Evolutionary conservation across 306 rosid species (phyloP).

Genomic region (Medicago truncatula): DNA sequence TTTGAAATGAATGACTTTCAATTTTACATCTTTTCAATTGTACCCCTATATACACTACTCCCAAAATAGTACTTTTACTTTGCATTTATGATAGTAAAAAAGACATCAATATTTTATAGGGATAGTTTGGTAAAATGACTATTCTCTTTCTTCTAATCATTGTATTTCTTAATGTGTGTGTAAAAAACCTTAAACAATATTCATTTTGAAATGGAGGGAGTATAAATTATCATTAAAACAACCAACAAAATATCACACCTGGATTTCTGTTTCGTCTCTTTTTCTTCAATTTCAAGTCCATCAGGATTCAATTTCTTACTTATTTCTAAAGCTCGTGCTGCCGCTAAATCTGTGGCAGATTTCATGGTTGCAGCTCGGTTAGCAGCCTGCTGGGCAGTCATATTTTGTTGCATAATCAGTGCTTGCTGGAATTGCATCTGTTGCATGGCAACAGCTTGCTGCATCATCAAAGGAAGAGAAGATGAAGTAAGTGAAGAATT

Average conservation of each 20-base stretch:
- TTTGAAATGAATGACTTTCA: too few relatives aligned
- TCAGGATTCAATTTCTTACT: conserved; percentile 86
- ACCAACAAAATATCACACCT: conserved; percentile 58
- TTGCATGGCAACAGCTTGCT: conserved; percentile 99
- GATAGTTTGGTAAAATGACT: too few relatives aligned
- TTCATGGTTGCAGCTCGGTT: conserved; percentile 95
- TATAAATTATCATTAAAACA: conserved; percentile 7
- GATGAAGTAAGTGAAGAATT: conserved; percentile 78
- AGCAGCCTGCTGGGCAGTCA: conserved; percentile 97
- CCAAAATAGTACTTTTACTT: too few relatives aligned
- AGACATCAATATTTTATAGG: too few relatives aligned
- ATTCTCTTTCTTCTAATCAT: too few relatives aligned
- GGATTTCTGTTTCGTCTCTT: conserved; percentile 68
- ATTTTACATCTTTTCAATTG: too few relatives aligned
- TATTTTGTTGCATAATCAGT: conserved; percentile 88
- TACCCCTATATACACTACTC: too few relatives aligned
- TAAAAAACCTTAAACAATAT: too few relatives aligned
- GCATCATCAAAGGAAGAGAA: conserved; percentile 97
- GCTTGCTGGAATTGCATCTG: conserved; percentile 99
- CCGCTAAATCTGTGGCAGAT: conserved; percentile 95
- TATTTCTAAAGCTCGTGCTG: conserved; percentile 98
- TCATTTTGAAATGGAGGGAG: too few relatives aligned
- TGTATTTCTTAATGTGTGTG: too few relatives aligned
- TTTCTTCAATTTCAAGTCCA: conserved; percentile 66
- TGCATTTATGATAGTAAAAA: too few relatives aligned